These are phyloP conservation scores for Cadophora sp. DNA, from an alignment of 2,329 filamentous ascomycete species.

Conservation along the genomic window DNA sequence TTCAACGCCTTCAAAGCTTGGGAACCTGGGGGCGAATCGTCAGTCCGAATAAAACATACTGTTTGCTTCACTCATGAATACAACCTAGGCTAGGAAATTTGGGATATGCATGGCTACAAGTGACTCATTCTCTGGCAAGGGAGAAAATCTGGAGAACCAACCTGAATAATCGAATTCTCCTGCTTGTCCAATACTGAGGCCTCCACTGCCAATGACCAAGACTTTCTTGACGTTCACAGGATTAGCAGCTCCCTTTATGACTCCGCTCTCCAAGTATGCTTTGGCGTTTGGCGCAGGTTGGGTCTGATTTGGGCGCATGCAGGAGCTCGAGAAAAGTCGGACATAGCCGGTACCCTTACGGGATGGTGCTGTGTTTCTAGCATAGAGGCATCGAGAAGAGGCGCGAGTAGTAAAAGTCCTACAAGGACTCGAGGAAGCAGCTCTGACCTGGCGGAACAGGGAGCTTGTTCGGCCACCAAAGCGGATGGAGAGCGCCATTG, in stretches of 20 bases:
- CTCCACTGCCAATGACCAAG: constrained; percentile 92
- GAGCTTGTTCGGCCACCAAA: constrained; percentile 41
- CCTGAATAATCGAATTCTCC: constrained; percentile 99
- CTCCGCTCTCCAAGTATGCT: constrained; percentile 88
- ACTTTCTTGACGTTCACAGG: constrained; percentile 95
- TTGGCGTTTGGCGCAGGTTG: constrained; percentile 81
- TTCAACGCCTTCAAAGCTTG: constrained; percentile 97
- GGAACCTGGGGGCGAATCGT: constrained; percentile 66
- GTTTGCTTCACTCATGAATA: background rate
- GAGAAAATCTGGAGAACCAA: constrained; percentile 47
- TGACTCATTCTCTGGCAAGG: constrained; percentile 37
- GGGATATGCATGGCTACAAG: background rate
- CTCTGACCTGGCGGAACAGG: constrained; percentile 43
- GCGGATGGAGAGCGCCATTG: constrained; percentile 45
- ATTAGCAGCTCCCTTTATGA: constrained; percentile 77
- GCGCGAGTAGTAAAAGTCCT: constrained; percentile 42
- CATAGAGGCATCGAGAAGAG: constrained; percentile 35
- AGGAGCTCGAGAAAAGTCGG: constrained; percentile 43
- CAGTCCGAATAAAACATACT: constrained; percentile 26
- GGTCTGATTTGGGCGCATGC: constrained; percentile 43
- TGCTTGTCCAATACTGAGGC: constrained; percentile 94
- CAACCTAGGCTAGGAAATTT: background rate
- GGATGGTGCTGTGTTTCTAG: constrained; percentile 33
- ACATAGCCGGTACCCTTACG: constrained; percentile 38
- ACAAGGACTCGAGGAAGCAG: constrained; percentile 34